These are phyloP conservation scores for Neofusicoccum umdonicola DNA, from an alignment of 2,329 filamentous ascomycete genomes.

Conservation along the genomic window DNA sequence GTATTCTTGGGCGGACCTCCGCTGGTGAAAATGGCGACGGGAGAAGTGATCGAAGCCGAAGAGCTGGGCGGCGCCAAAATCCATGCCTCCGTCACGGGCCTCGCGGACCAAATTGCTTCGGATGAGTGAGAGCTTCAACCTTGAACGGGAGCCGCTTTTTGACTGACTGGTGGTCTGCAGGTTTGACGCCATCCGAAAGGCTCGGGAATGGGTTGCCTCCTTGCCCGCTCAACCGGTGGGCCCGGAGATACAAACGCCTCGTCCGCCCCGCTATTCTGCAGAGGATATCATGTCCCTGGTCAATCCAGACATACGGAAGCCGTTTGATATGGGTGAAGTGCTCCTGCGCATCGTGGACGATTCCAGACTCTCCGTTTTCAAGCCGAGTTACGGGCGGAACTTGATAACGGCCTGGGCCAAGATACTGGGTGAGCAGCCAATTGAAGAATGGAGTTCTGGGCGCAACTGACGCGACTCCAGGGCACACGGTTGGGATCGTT, in stretches of 20 bases:
- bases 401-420: conserved; percentile 31
- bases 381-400: conserved; percentile 38
- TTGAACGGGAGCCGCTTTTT: background rate
- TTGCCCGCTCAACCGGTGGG: background rate
- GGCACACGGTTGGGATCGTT: conserved; percentile 39
- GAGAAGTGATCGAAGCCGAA: conserved; percentile 43
- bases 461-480: conserved; percentile 19
- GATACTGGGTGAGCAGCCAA: conserved; percentile 32
- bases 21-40: conserved; percentile 48
- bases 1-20: conserved; percentile 47
- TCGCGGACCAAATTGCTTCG: conserved; percentile 44
- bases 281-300: conserved; percentile 41
- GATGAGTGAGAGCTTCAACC: conserved; percentile 36
- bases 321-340: conserved; percentile 41
- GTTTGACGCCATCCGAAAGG: background rate
- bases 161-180: background rate
- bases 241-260: background rate
- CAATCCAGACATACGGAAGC: conserved; percentile 41
- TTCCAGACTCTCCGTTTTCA: conserved; percentile 40
- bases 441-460: too few species aligned
- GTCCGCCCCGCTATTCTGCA: conserved; percentile 32
- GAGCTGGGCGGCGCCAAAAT: conserved; percentile 43
- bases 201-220: background rate
- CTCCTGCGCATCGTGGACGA: conserved; percentile 44
- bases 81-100: conserved; percentile 41